These are phyloP conservation scores for Linum usitatissimum DNA, from an alignment of 345 rosid species.

Conservation along the genomic window DNA sequence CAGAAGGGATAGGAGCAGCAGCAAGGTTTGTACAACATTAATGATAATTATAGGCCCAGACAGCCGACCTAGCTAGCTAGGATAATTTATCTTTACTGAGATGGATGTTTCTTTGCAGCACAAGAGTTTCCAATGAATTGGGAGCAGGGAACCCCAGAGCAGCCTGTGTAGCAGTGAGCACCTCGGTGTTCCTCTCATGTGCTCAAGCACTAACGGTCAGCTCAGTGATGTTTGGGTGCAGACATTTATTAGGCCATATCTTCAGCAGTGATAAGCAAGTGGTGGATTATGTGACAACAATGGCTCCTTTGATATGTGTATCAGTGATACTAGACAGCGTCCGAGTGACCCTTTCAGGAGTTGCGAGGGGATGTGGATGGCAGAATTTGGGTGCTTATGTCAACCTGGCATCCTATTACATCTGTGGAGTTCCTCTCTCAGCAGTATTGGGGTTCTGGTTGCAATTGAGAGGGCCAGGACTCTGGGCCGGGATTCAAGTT, in stretches of 20 bases:
- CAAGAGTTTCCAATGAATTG: conserved; percentile 1
- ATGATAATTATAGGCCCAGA: too few relatives aligned
- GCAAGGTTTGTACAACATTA: not conserved
- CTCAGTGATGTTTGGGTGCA: not conserved
- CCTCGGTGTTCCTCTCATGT: not conserved
- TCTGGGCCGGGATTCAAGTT: conserved; percentile 1
- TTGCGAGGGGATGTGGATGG: conserved; percentile 3
- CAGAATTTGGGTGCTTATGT: conserved; percentile 1
- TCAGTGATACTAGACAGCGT: not conserved
- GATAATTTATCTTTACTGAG: too few relatives aligned
- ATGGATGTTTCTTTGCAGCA: not conserved
- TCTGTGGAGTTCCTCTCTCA: not conserved
- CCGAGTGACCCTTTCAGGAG: not conserved
- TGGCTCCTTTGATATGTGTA: conserved; percentile 3
- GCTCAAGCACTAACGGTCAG: not conserved
- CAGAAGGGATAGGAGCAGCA: conserved; percentile 1
- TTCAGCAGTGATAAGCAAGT: conserved; percentile 1
- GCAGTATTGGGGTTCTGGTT: not conserved
- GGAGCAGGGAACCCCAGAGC: conserved; percentile 3
- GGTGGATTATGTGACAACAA: not conserved
- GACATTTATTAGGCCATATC: not conserved
- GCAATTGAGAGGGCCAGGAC: conserved; percentile 1
- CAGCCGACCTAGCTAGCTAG: too few relatives aligned
- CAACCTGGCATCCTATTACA: not conserved
- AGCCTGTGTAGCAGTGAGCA: not conserved